Conservation (phyloP, 768 basidiomycete genomes). For the Cyathus striatus region DNA sequence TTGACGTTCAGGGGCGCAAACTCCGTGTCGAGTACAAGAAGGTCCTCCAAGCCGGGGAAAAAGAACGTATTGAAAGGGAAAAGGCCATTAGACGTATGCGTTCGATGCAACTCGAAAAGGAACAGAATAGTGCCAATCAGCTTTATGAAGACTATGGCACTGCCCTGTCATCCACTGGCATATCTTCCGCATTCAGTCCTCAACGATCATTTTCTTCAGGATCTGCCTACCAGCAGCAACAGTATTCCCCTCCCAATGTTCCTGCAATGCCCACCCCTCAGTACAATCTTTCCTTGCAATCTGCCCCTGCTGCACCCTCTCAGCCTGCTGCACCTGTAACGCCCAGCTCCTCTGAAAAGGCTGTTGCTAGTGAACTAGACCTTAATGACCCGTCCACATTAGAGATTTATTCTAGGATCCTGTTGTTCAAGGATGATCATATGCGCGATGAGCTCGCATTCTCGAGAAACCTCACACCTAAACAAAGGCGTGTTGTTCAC, state of each 20-base stretch:
- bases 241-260: constrained; percentile 66
- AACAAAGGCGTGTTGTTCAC: constrained; percentile 90
- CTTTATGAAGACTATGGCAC: constrained; percentile 76
- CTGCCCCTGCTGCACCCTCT: constrained; percentile 46
- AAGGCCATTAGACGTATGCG: constrained; percentile 98
- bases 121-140: constrained; percentile 47
- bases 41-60: constrained; percentile 97
- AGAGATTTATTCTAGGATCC: constrained; percentile 94
- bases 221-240: constrained; percentile 52
- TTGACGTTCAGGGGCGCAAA: constrained; percentile 94
- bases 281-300: constrained; percentile 37
- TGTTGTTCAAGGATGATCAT: constrained; percentile 95
- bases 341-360: constrained; percentile 63
- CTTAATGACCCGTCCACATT: constrained; percentile 93
- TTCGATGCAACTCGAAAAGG: constrained; percentile 92
- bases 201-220: constrained; percentile 70
- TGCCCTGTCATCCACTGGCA: constrained; percentile 44
- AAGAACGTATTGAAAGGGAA: constrained; percentile 97
- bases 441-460: constrained; percentile 98
- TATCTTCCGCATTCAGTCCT: constrained; percentile 58
- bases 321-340: constrained; percentile 55
- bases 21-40: constrained; percentile 99
- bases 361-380: constrained; percentile 72
- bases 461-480: constrained; percentile 78
- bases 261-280: constrained; percentile 39